These are phyloP conservation scores for Candida nonsorbophila DNA, from an alignment of 805 yeast genomes.

Conservation along the genomic window DNA sequence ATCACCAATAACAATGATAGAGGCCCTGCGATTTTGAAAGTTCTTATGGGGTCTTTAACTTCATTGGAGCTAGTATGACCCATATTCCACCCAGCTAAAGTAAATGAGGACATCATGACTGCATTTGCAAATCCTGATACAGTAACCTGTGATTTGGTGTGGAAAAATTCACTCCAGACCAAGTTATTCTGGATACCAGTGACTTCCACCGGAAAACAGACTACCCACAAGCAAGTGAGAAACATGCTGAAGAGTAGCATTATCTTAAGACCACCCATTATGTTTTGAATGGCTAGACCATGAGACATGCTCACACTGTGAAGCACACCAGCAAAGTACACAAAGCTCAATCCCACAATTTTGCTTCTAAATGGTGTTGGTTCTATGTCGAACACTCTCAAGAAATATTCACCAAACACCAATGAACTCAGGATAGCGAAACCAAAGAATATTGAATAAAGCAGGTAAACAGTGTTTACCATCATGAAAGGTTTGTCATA, in stretches of 20 bases:
- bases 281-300: conserved; percentile 59
- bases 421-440: conserved; percentile 50
- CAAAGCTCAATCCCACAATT: conserved; percentile 23
- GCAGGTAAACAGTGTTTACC: conserved; percentile 45
- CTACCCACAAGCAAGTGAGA: conserved; percentile 52
- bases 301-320: conserved; percentile 57
- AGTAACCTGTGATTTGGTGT: conserved; percentile 23
- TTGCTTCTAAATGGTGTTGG: conserved; percentile 30
- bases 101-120: conserved; percentile 52
- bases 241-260: conserved; percentile 49
- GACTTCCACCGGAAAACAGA: conserved; percentile 41
- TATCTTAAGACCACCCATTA: conserved; percentile 59
- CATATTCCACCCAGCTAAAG: conserved; percentile 59
- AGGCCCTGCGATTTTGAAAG: conserved; percentile 60
- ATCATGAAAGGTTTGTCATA: conserved; percentile 56
- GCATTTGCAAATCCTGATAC: conserved; percentile 49
- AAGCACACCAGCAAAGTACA: conserved; percentile 27
- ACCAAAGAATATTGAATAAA: conserved; percentile 50
- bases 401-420: conserved; percentile 57
- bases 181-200: conserved; percentile 43
- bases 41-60: conserved; percentile 51
- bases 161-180: conserved; percentile 22
- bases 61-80: conserved; percentile 61
- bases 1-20: conserved; percentile 43
- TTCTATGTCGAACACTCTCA: conserved; percentile 40